These are phyloP conservation scores for Baorangia bicolor DNA, from an alignment of 768 basidiomycete genomes.

Conservation along the genomic window DNA sequence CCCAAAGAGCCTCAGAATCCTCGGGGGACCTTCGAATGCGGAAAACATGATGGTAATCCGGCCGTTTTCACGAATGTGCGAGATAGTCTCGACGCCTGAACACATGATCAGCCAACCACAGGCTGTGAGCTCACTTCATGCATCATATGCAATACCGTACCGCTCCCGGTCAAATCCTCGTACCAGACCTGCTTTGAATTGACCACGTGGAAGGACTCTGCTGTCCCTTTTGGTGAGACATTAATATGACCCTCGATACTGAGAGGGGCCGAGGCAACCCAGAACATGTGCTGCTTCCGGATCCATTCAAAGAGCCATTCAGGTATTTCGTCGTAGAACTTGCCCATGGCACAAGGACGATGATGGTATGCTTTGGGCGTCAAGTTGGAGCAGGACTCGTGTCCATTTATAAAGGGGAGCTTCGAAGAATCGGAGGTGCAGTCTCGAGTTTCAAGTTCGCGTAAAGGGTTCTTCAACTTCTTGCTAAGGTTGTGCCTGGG, in stretches of 20 bases:
- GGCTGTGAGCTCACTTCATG: neutral
- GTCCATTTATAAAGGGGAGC: neutral
- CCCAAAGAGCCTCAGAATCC: conserved; percentile 56
- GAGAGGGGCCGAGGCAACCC: conserved; percentile 71
- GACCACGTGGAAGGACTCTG: conserved; percentile 60
- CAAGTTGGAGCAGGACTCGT: neutral
- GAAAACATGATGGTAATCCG: conserved; percentile 60
- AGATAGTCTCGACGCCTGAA: conserved; percentile 54
- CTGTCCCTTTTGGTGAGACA: conserved; percentile 64
- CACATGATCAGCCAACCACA: neutral
- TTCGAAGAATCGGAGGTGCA: neutral
- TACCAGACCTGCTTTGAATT: conserved; percentile 62
- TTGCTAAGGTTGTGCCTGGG: no score
- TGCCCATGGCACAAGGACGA: conserved; percentile 42
- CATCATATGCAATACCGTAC: conserved; percentile 39
- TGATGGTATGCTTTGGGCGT: neutral
- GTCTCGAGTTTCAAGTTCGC: no score
- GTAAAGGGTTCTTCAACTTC: no score
- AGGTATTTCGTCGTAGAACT: conserved; percentile 59
- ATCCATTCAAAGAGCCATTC: conserved; percentile 57
- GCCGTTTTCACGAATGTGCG: conserved; percentile 63
- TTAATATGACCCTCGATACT: conserved; percentile 57
- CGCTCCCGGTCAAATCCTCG: conserved; percentile 67
- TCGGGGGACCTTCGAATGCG: conserved; percentile 60
- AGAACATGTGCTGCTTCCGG: conserved; percentile 63